Base-by-base conservation (phyloP, 2,329 filamentous ascomycete genomes). In the Purpureocillium takamizusanense region DNA sequence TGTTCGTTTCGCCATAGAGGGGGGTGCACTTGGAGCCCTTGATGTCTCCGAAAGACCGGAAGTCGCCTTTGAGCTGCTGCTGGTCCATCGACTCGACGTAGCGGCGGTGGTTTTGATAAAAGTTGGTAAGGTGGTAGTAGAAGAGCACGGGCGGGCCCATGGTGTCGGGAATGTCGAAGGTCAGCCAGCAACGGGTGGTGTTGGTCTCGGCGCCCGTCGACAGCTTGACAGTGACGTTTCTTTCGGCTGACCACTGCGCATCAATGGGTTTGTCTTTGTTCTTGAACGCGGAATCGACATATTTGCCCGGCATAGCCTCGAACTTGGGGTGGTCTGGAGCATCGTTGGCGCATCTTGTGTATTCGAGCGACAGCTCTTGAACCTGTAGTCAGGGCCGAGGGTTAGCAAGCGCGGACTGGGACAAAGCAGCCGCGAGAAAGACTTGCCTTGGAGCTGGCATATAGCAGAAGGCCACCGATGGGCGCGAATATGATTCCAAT, bases 41-140 rank as follows among this genome's bases (percentile, higher is more conserved):
- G 49, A 97, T 84, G 2, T 75, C 72, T 28, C 49, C 51, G 41
- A 72, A 74, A 25, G 69, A 67, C 14, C 84, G 73, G 10, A 70
- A 72, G 6, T 78, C 68, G 33, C 89, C 92, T 48, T 82, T 65
- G 38, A 98, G 70, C 62, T 98, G 92, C 37, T 85, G 72, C 41
- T 81, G 74, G 54, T 89, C 83, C 53, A 94, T 83, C 1, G 86
- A 94, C 56, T 87, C 85, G 43, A 95, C 92, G 51, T 98, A 98
- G 61, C 90, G 82, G 48, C 92, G 83, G 59, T 98, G 92, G 59
- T 98, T 98, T 63, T 98, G 92, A 68, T 97, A 97, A 67, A 98
- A 98, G 65, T 97, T 95, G 41, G 87, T 90, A 46, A 98, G 79
- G 50, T 84, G 83, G 63, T 98, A 98, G 69, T 95, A 98, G 62